phyloP scores from a whole-genome alignment of 2,329 filamentous ascomycete genomes.

The Cercospora citrullina region DNA sequence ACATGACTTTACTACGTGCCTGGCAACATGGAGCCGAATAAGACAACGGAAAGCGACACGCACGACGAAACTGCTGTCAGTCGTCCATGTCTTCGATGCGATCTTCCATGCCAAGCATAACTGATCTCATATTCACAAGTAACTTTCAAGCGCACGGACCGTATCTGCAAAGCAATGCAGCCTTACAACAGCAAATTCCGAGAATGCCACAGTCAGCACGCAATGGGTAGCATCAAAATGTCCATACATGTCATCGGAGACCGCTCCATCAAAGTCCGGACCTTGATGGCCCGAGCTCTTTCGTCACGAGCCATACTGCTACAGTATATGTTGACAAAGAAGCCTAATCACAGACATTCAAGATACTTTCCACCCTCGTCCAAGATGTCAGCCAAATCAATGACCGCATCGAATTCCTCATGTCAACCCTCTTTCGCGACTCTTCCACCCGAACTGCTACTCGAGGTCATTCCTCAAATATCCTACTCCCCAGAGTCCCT shows the following conservation, averaged over 20 bases:
- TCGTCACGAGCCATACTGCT: neutral
- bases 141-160: neutral
- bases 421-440: constrained; percentile 12
- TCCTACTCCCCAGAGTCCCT: constrained; percentile 32
- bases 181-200: neutral
- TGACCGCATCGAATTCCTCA: neutral
- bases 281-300: constrained; percentile 13
- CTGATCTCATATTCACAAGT: neutral
- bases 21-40: neutral
- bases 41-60: too few relatives aligned
- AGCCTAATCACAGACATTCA: neutral
- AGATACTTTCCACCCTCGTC: neutral
- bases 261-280: constrained; percentile 12
- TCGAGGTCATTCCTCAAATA: constrained; percentile 37
- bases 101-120: neutral
- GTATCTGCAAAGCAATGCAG: neutral
- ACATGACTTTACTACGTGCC: neutral
- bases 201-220: neutral
- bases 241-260: constrained; percentile 9
- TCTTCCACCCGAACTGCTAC: constrained; percentile 35
- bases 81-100: neutral
- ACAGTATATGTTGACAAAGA: neutral
- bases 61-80: too few relatives aligned
- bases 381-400: neutral
- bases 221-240: neutral